phyloP scores from a whole-genome alignment of 1,284 basidiomycete genomes.

The Tylopilus sp. region DNA sequence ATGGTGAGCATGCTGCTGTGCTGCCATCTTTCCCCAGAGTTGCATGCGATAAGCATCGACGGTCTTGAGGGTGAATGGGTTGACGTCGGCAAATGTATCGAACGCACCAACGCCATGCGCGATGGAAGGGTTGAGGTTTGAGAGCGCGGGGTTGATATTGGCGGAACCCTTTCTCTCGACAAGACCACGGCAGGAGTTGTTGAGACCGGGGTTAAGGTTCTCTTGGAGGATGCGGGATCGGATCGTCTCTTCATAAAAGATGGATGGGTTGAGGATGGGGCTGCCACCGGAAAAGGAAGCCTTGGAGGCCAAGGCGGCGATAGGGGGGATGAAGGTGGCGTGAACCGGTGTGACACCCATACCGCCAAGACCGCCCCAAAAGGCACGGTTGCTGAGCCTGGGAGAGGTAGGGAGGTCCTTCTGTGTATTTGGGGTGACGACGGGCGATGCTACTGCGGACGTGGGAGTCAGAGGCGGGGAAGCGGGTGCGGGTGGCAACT shows the following conservation, averaged over 20 bases:
- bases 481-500: constrained; percentile 35
- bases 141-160: constrained; percentile 28
- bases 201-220: constrained; percentile 73
- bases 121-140: constrained; percentile 19
- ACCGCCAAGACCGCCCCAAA: constrained; percentile 73
- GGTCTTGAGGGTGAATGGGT: constrained; percentile 78
- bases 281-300: constrained; percentile 14
- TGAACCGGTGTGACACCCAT: constrained; percentile 84
- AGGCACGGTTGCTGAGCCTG: constrained; percentile 45
- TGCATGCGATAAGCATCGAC: constrained; percentile 86
- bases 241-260: constrained; percentile 31
- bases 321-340: constrained; percentile 72
- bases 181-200: constrained; percentile 20
- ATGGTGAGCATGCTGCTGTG: constrained; percentile 39
- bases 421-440: constrained; percentile 71
- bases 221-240: constrained; percentile 47
- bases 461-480: constrained; percentile 36
- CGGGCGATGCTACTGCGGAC: constrained; percentile 25
- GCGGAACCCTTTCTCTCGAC: constrained; percentile 32
- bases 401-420: constrained; percentile 78
- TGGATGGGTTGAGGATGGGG: constrained; percentile 31
- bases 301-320: constrained; percentile 32
- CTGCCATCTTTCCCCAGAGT: constrained; percentile 80
- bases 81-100: constrained; percentile 70
- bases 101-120: constrained; percentile 42